These are phyloP conservation scores for Verticillium alfalfae DNA, from an alignment of 2,329 filamentous ascomycete species.

Conservation along the genomic window DNA sequence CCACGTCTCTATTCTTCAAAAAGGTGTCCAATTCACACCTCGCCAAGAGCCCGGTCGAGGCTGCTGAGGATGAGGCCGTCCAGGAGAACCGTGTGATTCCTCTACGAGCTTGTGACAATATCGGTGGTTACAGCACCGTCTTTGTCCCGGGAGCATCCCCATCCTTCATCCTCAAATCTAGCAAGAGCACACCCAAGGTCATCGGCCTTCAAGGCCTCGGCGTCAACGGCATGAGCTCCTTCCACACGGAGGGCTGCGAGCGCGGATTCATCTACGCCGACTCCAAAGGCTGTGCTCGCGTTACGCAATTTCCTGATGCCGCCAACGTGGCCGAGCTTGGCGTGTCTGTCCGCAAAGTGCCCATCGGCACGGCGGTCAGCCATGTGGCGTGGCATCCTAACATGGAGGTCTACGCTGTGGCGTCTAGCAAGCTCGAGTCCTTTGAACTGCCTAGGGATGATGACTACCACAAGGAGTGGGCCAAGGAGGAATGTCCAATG, in stretches of 20 bases:
- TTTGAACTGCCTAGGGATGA: conserved; percentile 87
- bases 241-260: conserved; percentile 73
- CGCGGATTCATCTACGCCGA: conserved; percentile 81
- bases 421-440: conserved; percentile 59
- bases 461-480: conserved; percentile 76
- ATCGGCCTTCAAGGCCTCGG: conserved; percentile 64
- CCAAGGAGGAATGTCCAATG: conserved; percentile 59
- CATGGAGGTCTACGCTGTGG: conserved; percentile 70
- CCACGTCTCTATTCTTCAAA: conserved; percentile 63
- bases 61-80: conserved; percentile 44
- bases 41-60: conserved; percentile 49
- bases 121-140: conserved; percentile 76
- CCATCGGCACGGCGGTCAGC: conserved; percentile 64
- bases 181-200: conserved; percentile 70
- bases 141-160: conserved; percentile 78
- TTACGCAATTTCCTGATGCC: conserved; percentile 64
- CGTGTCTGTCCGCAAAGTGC: conserved; percentile 67
- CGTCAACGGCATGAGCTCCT: conserved; percentile 66
- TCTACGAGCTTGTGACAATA: conserved; percentile 52
- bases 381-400: conserved; percentile 72
- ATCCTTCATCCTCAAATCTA: conserved; percentile 76
- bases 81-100: conserved; percentile 42
- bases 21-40: conserved; percentile 67
- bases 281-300: conserved; percentile 63
- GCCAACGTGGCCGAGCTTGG: conserved; percentile 69